Evolutionary conservation across 73 alveolate species (phyloP), one percentile per base, ranked within the genome.

Genomic region (Paramecium sonneborni): DNA sequence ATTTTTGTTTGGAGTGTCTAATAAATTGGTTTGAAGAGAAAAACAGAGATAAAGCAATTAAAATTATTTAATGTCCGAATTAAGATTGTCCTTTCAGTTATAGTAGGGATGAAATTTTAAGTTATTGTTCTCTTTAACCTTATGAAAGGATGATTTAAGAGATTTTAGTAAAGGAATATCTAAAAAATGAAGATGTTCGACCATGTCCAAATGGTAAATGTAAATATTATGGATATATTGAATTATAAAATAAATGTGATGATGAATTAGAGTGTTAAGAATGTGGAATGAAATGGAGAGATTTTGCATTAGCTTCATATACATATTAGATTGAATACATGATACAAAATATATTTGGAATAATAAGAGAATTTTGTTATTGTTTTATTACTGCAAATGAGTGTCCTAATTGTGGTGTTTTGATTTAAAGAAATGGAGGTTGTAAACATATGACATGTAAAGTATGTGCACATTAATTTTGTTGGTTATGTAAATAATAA

Each of bases 171-270:
- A 62, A 62, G 18, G 39, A 62, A 62, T 62, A 62, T 62, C 34
- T 62, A 32, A 62, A 62, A 62, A 62, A 14, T 62, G 1, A 10
- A 79, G 90, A 79, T 26, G 24, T 79, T 20, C 46, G 72, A 3
- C 90, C 90, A 9, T 79, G 90, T 79, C 90, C 90, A 21, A 79
- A 44, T 79, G 72, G 76, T 11, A 79, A 79, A 43, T 79, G 90
- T 32, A 46, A 38, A 20, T 18, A 44, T 26, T 79, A n/a, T 79
- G 90, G 76, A 12, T 43, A 30, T 24, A 24, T 79, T 0, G 76
- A 39, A 38, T n/a, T 62, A 11, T 21, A 24, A 1, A 62, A 62
- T 62, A 30, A 30, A 62, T 62, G 84, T 12, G 84, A 62, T 62
- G 26, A 38, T 0, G 43, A 21, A 30, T 37, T 79, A 10, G 55